Conservation (phyloP, 2,329 filamentous ascomycete genomes). For the Microcera coccophila region DNA sequence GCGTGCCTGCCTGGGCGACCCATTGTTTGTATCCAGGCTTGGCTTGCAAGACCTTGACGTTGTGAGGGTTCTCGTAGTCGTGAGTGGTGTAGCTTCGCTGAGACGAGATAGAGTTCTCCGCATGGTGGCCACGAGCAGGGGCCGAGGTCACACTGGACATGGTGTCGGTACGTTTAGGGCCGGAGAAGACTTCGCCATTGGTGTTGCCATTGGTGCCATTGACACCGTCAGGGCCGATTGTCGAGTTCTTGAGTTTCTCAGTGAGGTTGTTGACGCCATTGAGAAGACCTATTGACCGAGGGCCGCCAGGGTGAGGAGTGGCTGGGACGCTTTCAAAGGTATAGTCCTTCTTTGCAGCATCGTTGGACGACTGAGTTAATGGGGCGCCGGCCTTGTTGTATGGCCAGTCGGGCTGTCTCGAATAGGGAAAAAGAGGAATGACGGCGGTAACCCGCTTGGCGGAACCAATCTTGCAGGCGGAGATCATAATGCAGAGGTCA, state of each 20-base stretch:
- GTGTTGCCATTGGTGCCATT: constrained; percentile 25
- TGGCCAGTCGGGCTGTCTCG: constrained; percentile 89
- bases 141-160: constrained; percentile 33
- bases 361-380: constrained; percentile 62
- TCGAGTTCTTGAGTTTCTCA: constrained; percentile 66
- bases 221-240: constrained; percentile 47
- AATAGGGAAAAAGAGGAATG: constrained; percentile 93
- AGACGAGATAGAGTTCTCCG: constrained; percentile 39
- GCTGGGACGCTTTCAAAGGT: constrained; percentile 91
- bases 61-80: constrained; percentile 58
- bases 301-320: constrained; percentile 71
- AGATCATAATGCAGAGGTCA: constrained; percentile 96
- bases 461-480: constrained; percentile 93
- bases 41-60: constrained; percentile 61
- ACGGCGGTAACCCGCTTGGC: constrained; percentile 91
- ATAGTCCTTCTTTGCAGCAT: constrained; percentile 55
- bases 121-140: constrained; percentile 33
- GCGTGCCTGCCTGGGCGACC: constrained; percentile 94
- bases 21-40: constrained; percentile 97
- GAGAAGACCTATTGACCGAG: constrained; percentile 60
- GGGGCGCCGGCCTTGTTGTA: constrained; percentile 96
- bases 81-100: constrained; percentile 57
- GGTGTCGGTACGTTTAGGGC: constrained; percentile 35
- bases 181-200: constrained; percentile 30
- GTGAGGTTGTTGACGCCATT: constrained; percentile 68